Base-by-base conservation (phyloP, 768 basidiomycete species). In the Pholiota molesta region DNA sequence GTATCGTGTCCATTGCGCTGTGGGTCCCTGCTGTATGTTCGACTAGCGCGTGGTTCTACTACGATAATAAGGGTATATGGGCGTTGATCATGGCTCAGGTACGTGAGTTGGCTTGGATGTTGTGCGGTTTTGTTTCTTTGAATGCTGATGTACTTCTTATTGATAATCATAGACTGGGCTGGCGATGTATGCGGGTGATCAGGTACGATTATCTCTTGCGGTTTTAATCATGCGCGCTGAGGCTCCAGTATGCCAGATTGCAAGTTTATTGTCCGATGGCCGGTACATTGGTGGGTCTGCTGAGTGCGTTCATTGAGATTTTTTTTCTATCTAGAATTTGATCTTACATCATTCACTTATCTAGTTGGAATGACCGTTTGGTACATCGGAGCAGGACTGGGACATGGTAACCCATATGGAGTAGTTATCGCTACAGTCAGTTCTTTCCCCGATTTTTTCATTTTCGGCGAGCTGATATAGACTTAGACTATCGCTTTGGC, bases 81-180 rank as follows among this genome's bases (percentile, higher is more conserved):
- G 79, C 77, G 11, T 68, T 81, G 62, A 80, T 81, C 40, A 80
- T 79, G 79, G 77, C 74, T 11, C 80, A 81, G 69, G 76, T 76
- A 44, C 44, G 68, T 65, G 31, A 29, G 16, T 28, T 54, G 47
- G 11, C 17, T 14, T 28, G n/a, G 21, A 8, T 26, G 11, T 55
- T 42, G 37, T 14, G n/a, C 19, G 3, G 21, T 5, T n/a, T n/a
- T n/a, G n/a, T n/a, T 13, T 31, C 14, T 45, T 60, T 33, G 26
- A 23, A 4, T 44, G 23, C 16, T 29, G 17, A 3, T 21, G 39
- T n/a, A n/a, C n/a, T n/a, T n/a, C n/a, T n/a, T n/a, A n/a, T 11
- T 47, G 19, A 26, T 49, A 1, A 13, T 26, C 3, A 49, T 61
- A 78, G 75, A 70, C 73, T 19, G 78, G 71, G 9, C 66, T 81